Conservation (phyloP, 495 filamentous ascomycete genomes). For the Penicillium herquei region DNA sequence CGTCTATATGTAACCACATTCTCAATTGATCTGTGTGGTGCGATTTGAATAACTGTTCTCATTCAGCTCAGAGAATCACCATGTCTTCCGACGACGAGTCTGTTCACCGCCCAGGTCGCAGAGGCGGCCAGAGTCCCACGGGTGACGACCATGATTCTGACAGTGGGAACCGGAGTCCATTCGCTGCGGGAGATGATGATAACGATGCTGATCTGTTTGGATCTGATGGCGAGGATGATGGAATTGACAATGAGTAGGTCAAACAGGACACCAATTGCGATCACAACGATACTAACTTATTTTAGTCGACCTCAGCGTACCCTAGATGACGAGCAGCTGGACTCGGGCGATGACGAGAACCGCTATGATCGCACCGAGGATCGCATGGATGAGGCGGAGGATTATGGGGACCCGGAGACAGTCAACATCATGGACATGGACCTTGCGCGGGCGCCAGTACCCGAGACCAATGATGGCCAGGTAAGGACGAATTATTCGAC, state of each 20-base stretch:
- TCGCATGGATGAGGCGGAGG: constrained; percentile 47
- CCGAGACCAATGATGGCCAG: constrained; percentile 68
- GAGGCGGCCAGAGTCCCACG: constrained; percentile 29
- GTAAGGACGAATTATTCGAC: constrained; percentile 24
- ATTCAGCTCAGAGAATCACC: background rate
- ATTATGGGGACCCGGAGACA: constrained; percentile 49
- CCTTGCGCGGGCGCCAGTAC: constrained; percentile 65
- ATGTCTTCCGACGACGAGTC: constrained; percentile 49
- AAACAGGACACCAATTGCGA: constrained; percentile 17
- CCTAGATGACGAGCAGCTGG: constrained; percentile 72
- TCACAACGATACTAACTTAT: constrained; percentile 25
- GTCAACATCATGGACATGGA: constrained; percentile 56
- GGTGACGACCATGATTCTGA: constrained; percentile 28
- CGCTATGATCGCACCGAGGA: constrained; percentile 50
- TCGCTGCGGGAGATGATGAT: constrained; percentile 40
- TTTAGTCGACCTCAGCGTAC: constrained; percentile 51
- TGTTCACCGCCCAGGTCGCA: constrained; percentile 40
- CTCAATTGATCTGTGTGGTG: background rate
- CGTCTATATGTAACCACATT: background rate
- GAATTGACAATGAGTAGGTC: constrained; percentile 40
- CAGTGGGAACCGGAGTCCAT: constrained; percentile 15
- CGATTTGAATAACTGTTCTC: too few relatives aligned
- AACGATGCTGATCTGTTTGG: constrained; percentile 68
- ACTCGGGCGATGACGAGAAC: constrained; percentile 73
- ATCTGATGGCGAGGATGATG: constrained; percentile 45